phyloP scores from a whole-genome alignment of 345 rosid genomes.

The Pseudoturritis turrita region DNA sequence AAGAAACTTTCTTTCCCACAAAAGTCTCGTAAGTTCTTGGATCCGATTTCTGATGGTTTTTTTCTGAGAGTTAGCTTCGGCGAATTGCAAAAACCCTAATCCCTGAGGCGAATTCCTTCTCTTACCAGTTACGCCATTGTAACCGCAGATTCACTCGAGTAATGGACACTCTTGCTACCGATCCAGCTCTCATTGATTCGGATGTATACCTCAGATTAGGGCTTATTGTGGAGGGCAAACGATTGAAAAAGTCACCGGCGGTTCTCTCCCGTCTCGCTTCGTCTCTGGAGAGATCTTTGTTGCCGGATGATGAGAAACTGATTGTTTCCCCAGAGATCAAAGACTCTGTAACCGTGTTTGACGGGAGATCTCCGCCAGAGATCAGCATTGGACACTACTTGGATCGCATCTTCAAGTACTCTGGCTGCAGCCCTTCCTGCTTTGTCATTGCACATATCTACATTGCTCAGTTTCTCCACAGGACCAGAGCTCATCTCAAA shows the following conservation, averaged over 20 bases:
- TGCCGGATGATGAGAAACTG: constrained; percentile 37
- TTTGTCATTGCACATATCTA: constrained; percentile 73
- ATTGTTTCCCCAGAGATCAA: constrained; percentile 27
- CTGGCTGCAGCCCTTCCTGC: constrained; percentile 90
- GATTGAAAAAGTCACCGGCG: constrained; percentile 38
- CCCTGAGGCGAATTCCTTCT: not conserved
- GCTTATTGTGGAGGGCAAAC: constrained; percentile 45
- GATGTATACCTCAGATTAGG: constrained; percentile 55
- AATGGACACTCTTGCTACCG: constrained; percentile 49
- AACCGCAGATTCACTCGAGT: not conserved
- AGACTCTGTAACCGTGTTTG: constrained; percentile 48
- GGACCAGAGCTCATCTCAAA: constrained; percentile 48
- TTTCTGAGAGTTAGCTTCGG: not conserved
- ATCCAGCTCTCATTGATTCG: constrained; percentile 30
- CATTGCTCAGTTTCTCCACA: constrained; percentile 53
- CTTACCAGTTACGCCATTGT: not conserved
- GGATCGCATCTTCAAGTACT: constrained; percentile 80
- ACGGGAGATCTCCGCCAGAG: constrained; percentile 58
- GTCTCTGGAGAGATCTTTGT: constrained; percentile 56
- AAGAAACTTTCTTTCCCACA: not conserved
- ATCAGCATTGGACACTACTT: constrained; percentile 63
- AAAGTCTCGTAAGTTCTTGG: not conserved
- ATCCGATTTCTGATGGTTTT: not conserved
- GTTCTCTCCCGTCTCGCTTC: constrained; percentile 56
- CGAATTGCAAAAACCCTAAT: not conserved